These are phyloP conservation scores for Talaromyces sp. DNA, from an alignment of 2,329 filamentous ascomycete species.

Conservation along the genomic window DNA sequence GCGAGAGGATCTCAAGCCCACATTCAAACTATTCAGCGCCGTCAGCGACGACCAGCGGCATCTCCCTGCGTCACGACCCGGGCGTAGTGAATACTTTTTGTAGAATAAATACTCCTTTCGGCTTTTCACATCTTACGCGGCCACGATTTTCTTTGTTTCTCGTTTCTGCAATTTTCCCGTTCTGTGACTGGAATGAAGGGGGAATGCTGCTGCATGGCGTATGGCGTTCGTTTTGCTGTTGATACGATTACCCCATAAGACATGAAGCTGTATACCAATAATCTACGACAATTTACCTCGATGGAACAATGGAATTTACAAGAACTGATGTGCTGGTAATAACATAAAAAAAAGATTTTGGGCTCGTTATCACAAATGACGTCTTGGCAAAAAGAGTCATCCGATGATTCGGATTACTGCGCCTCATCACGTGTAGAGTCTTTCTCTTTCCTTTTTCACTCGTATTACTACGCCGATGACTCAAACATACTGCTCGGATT, in stretches of 20 bases:
- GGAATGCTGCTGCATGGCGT: slow-evolving; percentile 10
- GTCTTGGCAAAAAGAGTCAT: not conserved
- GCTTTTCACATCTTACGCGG: slow-evolving; percentile 2
- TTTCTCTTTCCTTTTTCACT: not conserved
- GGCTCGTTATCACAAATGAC: not conserved
- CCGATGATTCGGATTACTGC: not conserved
- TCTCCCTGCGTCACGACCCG: slow-evolving; percentile 39
- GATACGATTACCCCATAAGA: slow-evolving; percentile 4
- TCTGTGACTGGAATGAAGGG: not conserved
- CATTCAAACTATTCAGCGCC: slow-evolving; percentile 61
- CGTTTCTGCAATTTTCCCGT: not conserved
- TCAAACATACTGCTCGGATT: not conserved
- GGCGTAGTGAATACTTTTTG: slow-evolving; percentile 46
- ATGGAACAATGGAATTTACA: not conserved
- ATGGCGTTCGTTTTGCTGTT: slow-evolving; percentile 9
- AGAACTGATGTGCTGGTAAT: not conserved
- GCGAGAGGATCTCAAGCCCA: slow-evolving; percentile 75
- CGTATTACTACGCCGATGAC: not conserved
- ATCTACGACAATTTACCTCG: not conserved
- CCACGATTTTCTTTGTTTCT: slow-evolving; percentile 8
- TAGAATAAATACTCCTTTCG: slow-evolving; percentile 18
- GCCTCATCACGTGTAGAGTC: slow-evolving; percentile 7
- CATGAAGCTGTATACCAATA: slow-evolving; percentile 12
- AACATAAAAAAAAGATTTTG: not conserved
- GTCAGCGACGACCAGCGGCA: slow-evolving; percentile 44